Base-by-base conservation (phyloP, 2,329 filamentous ascomycete species). In the Sporothrix globosa region DNA sequence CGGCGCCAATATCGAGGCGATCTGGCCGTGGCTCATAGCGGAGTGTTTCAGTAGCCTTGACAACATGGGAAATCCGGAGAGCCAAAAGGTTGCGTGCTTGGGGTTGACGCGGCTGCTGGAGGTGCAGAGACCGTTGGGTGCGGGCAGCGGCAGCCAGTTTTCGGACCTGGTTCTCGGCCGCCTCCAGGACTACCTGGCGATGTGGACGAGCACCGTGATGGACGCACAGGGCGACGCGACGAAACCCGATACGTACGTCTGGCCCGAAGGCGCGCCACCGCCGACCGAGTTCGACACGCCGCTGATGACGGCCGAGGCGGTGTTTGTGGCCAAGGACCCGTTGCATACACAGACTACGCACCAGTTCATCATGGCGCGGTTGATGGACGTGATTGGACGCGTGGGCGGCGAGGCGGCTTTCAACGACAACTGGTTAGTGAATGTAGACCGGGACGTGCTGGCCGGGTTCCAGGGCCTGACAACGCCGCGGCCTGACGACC, bases 371-470 rank as follows among this genome's bases (percentile, higher is more conserved):
- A 84, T 85, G 75, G 83, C 87, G 72, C 85, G 88, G 68, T 77
- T 96, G 46, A 82, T 86, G 70, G 82, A 83, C 17, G 80, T 90
- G 5, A 85, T 93, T 24, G 81, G 82, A 67, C 81, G 83, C 4
- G 83, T 83, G 4, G 92, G 92, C 1, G 91, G 91, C 0, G 86
- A 90, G 75, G 83, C 86, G 66, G 80, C 77, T 3, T 95, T 96
- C 77, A 84, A 90, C 77, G 84, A 87, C 69, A 84, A 90, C 67
- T 94, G 90, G 87, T 80, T 88, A 17, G 84, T 84, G n/a, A 91
- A 93, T 73, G 91, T 96, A 34, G 92, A 96, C 78, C 85, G 84
- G 74, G 89, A 93, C 71, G 86, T 94, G 19, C 75, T 95, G 72
- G 82, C 82, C 13, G 86, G 84, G n/a, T 95, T 93, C 77, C 80